A percentile compares a stretch with the other conserved stretches of the same genome.
phyloP scores from a whole-genome alignment of 306 rosid genomes.

The Inga laurina region DNA sequence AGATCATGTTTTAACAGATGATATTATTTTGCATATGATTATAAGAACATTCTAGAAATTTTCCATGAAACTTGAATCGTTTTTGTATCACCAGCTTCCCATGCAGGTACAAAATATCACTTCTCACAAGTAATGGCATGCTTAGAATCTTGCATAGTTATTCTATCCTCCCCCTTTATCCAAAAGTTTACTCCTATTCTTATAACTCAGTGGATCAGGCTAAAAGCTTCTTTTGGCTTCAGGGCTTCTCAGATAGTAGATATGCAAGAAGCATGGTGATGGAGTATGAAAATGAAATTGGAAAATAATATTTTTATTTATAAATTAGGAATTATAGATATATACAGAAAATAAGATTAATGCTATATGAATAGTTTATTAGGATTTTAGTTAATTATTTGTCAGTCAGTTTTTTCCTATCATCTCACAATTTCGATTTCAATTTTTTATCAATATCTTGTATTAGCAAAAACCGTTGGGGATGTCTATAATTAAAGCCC shows the following conservation, averaged over 20 bases:
- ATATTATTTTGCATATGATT: not conserved
- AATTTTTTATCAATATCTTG: not conserved
- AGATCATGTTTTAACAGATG: not conserved
- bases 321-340: not conserved
- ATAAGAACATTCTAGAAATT: not conserved
- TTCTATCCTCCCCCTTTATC: not conserved
- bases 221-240: conserved; percentile 20
- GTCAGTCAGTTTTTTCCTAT: not conserved
- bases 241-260: not conserved
- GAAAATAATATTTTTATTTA: not conserved
- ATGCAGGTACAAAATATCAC: not conserved
- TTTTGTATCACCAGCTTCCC: not conserved
- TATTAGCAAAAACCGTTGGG: not conserved
- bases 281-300: not conserved
- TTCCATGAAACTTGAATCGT: not conserved
- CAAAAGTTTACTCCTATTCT: not conserved
- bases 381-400: not conserved
- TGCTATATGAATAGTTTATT: not conserved
- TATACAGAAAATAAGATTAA: not conserved
- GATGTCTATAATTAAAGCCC: not conserved
- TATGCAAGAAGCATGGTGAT: not conserved
- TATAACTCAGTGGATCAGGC: conserved; percentile 1
- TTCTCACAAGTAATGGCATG: not conserved
- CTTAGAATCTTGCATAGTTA: not conserved
- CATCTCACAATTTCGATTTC: not conserved